A percentile compares a stretch with the other conserved stretches of the same genome.
Conservation (phyloP, 176 grass and related monocot genomes). For the Aegilops umbellulata region DNA sequence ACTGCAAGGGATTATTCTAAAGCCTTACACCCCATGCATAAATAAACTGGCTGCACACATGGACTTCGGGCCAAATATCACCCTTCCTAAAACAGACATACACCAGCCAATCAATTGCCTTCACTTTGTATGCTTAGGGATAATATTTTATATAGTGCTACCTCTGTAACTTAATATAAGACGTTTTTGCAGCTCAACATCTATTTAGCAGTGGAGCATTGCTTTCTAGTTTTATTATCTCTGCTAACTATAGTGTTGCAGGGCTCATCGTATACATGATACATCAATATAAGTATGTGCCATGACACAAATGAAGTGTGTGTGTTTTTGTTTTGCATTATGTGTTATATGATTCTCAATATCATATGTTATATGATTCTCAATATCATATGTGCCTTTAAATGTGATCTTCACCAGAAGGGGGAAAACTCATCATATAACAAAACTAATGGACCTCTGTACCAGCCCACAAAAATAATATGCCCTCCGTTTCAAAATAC, state of each 20-base stretch:
- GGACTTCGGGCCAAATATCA: neutral
- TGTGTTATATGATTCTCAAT: neutral
- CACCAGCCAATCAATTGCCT: neutral
- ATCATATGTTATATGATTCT: neutral
- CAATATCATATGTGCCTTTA: neutral
- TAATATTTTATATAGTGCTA: neutral
- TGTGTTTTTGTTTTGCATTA: neutral
- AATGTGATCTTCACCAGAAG: neutral
- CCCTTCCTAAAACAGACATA: neutral
- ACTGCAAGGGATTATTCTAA: neutral
- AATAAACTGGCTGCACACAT: neutral
- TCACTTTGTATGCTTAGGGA: neutral
- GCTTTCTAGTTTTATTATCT: neutral
- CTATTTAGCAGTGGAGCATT: neutral
- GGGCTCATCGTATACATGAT: neutral
- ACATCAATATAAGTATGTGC: neutral
- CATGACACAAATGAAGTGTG: neutral
- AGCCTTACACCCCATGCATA: neutral
- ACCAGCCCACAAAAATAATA: neutral
- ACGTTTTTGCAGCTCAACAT: no score
- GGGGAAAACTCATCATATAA: neutral
- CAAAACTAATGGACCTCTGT: neutral
- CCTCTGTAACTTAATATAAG: no score
- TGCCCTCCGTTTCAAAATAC: no score
- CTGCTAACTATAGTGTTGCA: neutral